Base-by-base conservation (phyloP, 2,329 filamentous ascomycete genomes). In the Hysterium pulicare region DNA sequence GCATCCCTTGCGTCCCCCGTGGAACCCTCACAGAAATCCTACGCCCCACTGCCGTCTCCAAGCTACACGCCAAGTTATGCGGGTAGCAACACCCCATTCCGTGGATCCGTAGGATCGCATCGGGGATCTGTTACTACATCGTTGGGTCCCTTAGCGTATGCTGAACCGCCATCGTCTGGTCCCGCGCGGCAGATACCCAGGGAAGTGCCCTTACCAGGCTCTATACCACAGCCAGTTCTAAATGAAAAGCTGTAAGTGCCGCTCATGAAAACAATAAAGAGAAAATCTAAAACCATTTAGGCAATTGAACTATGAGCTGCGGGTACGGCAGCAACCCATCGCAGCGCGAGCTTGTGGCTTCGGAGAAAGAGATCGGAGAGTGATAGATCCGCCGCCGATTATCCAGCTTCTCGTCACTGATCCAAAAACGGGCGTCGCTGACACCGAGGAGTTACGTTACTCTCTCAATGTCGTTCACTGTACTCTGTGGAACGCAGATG, bases 361-460 rank as follows among this genome's bases (percentile, higher is more conserved):
- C 61, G 87, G 87, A 46, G 87, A 91, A 66, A 77, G 87, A 50
- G 87, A 93, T 59, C 79, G 87, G 30, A 78, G 87, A 48, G 86
- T 90, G 13, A 87, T 93, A 49, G 87, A 93, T 58, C 87, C 87
- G 31, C 87, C 87, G 2, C 87, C 87, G 11, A 91, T 93, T 57
- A 78, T 93, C 17, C 82, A 91, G 59, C 77, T 91, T 35, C 71
- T 74, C 21, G 78, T 89, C 42, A 78, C 81, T 39, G 78, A 84
- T 47, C 73, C 78, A 1, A 71, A 68, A 26, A 74, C 70, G 11
- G 70, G 72, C 33, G 54, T 59, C 15, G 61, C 67, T 20, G 73
- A 78, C 9, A 67, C 72, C 31, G 77, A 81, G 34, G 82, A 87
- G 49, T 67, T 86, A 20, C 76, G 79, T 31, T 80, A 83, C 57